Base-by-base conservation (phyloP, 176 grass and related monocot genomes). In the Oryza brachyantha region DNA sequence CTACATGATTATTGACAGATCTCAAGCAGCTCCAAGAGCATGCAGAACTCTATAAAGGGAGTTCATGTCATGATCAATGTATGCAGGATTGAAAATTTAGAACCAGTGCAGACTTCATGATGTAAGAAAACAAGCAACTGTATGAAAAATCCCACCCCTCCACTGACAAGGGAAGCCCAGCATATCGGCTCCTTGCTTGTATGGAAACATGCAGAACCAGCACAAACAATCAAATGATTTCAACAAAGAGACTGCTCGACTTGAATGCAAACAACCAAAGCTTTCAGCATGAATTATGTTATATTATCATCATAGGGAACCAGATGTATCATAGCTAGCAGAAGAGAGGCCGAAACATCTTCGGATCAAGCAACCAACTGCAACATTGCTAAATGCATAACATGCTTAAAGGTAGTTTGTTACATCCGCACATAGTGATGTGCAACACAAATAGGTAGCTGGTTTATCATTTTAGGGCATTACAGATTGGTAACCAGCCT, bases 351-450 rank as follows among this genome's bases (percentile, higher is more conserved):
- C 36, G 10, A 72, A 64, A 69, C 64, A 69, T 68, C 41, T 70
- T 84, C 36, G 42, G 63, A 75, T 76, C 55, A 68, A 76, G 77
- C 61, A 75, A 79, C 76, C 22, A 25, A 71, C 76, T 65, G 72
- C 82, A 36, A 77, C 28, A 32, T 65, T 21, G 46, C 66, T 8
- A 32, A 88, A 48, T 29, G 43, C 66, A 72, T 45, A 22, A 52
- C 52, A 64, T 77, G 81, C 25, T 63, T 41, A 11, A 8, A 71
- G 43, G 70, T 60, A 81, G 45, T 50, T 29, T 31, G n/a, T 72
- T 72, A 85, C 87, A 81, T 36, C 74, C 32, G 43, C 72, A 84
- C 19, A 29, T 34, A 48, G 76, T 11, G 71, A 70, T 76, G 28
- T 28, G 8, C 71, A 46, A 57, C 64, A 75, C 64, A 72, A 29